phyloP scores from a whole-genome alignment of 1,284 basidiomycete genomes.

The Ganoderma sinense region DNA sequence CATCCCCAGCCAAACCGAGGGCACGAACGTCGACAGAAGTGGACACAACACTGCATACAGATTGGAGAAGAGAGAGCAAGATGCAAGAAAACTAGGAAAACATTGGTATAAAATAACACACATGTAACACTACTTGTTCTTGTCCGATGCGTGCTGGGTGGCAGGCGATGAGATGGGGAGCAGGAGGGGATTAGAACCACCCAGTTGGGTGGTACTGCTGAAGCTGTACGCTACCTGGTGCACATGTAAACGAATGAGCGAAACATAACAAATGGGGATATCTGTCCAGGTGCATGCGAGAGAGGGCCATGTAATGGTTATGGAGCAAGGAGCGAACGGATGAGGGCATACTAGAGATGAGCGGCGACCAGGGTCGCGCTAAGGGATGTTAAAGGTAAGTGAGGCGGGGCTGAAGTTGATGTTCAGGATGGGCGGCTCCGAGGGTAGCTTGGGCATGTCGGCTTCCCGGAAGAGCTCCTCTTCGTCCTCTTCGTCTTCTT shows the following conservation, averaged over 20 bases:
- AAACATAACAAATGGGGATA: neutral
- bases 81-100: constrained; percentile 18
- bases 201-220: neutral
- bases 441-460: constrained; percentile 25
- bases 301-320: constrained; percentile 8
- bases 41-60: neutral
- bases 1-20: neutral
- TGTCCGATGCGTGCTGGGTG: constrained; percentile 6
- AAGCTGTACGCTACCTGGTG: neutral
- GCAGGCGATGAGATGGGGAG: neutral
- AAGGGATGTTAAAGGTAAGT: constrained; percentile 33
- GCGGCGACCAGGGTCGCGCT: constrained; percentile 6
- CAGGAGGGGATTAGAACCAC: neutral
- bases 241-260: neutral
- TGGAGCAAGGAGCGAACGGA: constrained; percentile 3
- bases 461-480: constrained; percentile 33
- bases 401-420: constrained; percentile 34
- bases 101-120: constrained; percentile 30
- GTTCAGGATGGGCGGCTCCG: constrained; percentile 34
- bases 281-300: neutral
- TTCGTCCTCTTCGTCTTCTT: constrained; percentile 55
- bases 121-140: constrained; percentile 3
- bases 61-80: neutral
- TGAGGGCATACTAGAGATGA: neutral
- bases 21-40: neutral